These are phyloP conservation scores for Penicillium verrucosum DNA, from an alignment of 2,329 filamentous ascomycete species.

Conservation along the genomic window DNA sequence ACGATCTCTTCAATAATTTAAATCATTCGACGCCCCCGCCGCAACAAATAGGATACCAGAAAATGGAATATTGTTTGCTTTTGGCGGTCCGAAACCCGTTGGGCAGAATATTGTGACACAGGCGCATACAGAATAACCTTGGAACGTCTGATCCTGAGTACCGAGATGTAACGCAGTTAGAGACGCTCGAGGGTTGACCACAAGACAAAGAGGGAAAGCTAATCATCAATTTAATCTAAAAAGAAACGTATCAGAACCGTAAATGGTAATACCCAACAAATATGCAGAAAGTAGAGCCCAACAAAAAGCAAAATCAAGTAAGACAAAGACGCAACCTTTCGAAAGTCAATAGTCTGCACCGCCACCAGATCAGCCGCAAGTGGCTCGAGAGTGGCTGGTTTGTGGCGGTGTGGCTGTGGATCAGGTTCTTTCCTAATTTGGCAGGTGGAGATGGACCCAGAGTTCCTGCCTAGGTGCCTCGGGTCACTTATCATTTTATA, in stretches of 20 bases:
- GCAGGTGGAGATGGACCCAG: not conserved
- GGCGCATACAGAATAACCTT: not conserved
- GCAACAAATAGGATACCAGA: not conserved
- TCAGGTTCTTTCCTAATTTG: conserved; percentile 9
- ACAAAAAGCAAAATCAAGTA: conserved; percentile 12
- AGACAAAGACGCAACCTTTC: conserved; percentile 5
- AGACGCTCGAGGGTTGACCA: not conserved
- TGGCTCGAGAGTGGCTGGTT: conserved; percentile 9
- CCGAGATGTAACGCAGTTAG: not conserved
- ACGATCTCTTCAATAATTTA: conserved; percentile 20
- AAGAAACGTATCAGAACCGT: not conserved
- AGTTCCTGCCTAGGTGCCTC: not conserved
- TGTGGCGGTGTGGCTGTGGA: conserved; percentile 22
- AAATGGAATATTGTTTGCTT: not conserved
- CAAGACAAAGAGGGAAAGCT: not conserved
- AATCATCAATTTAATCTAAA: not conserved
- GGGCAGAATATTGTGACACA: not conserved
- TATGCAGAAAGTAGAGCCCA: conserved; percentile 1
- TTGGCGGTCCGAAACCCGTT: not conserved
- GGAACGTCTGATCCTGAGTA: not conserved
- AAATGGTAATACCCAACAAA: not conserved
- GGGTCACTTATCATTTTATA: not conserved
- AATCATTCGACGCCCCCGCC: not conserved
- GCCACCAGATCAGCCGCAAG: conserved; percentile 15
- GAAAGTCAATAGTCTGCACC: conserved; percentile 12